Evolutionary conservation across 2,329 filamentous ascomycete genomes (phyloP).

Genomic region (Amauroascus niger): DNA sequence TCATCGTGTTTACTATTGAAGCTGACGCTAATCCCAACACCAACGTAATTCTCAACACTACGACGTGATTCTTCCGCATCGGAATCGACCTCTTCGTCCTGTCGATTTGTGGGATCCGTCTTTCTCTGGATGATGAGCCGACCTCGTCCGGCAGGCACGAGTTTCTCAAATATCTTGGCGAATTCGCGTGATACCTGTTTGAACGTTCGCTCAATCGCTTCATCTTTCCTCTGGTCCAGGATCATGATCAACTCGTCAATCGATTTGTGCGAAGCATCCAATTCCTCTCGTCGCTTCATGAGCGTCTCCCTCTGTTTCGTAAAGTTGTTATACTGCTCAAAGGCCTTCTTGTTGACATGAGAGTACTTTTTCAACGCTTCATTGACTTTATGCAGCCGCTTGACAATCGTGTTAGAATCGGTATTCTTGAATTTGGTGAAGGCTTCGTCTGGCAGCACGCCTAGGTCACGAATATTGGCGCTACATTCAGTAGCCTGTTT

Average conservation of each 20-base stretch:
- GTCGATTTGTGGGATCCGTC: slow-evolving; percentile 57
- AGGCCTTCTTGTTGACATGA: slow-evolving; percentile 98
- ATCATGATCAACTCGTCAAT: slow-evolving; percentile 90
- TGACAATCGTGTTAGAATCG: slow-evolving; percentile 62
- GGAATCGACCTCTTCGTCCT: slow-evolving; percentile 57
- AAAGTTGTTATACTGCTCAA: slow-evolving; percentile 97
- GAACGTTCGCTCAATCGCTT: slow-evolving; percentile 96
- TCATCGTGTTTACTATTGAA: slow-evolving; percentile 99
- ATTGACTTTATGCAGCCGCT: slow-evolving; percentile 78
- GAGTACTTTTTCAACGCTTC: slow-evolving; percentile 92
- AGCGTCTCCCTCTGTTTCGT: slow-evolving; percentile 83
- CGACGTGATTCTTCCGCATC: slow-evolving; percentile 51
- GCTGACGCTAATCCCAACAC: slow-evolving; percentile 91
- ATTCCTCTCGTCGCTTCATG: slow-evolving; percentile 71
- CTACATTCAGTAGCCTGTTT: slow-evolving; percentile 70
- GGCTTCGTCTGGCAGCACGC: slow-evolving; percentile 85
- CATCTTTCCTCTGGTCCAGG: slow-evolving; percentile 90
- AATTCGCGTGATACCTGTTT: slow-evolving; percentile 95
- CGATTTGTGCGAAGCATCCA: slow-evolving; percentile 73
- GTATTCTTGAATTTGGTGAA: slow-evolving; percentile 83
- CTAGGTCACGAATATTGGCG: slow-evolving; percentile 83
- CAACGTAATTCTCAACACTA: slow-evolving; percentile 85
- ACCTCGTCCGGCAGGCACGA: slow-evolving; percentile 88
- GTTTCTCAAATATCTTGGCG: slow-evolving; percentile 81
- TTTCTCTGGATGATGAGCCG: slow-evolving; percentile 86